Evolutionary conservation across 163 green algal species (phyloP).

Genomic region (Scenedesmus sp.): DNA sequence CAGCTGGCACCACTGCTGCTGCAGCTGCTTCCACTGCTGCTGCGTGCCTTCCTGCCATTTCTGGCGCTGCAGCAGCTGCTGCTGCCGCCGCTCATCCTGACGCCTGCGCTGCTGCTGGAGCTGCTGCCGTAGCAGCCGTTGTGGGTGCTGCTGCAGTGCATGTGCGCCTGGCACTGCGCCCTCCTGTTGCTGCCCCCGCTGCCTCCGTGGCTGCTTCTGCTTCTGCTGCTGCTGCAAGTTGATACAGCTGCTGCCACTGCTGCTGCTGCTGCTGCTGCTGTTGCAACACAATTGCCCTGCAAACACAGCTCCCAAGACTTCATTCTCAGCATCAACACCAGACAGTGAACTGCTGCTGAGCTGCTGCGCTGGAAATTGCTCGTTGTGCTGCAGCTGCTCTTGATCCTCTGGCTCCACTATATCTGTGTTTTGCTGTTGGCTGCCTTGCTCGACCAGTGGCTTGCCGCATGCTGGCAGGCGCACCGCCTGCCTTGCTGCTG

Average conservation of each 20-base stretch:
- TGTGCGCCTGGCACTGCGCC: neutral
- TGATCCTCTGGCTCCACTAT: neutral
- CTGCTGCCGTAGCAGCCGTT: neutral
- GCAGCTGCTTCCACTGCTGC: neutral
- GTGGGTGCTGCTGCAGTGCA: neutral
- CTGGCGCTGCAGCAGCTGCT: neutral
- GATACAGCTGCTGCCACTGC: neutral
- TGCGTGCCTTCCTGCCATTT: neutral
- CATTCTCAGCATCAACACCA: neutral
- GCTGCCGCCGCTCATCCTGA: neutral
- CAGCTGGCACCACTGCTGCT: neutral
- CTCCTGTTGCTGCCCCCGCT: neutral
- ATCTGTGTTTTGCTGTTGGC: neutral
- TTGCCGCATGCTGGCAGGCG: neutral
- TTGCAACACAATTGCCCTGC: too few species aligned
- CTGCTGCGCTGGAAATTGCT: neutral
- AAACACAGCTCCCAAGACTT: neutral
- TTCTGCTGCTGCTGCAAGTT: neutral
- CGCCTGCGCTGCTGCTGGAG: neutral
- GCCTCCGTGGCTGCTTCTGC: neutral
- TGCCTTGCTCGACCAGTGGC: neutral
- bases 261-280: too few species aligned
- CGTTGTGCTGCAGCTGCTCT: neutral
- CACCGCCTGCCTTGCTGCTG: neutral
- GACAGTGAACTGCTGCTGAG: neutral